These are phyloP conservation scores for Lepidium sativum DNA, from an alignment of 345 rosid species.

Conservation along the genomic window DNA sequence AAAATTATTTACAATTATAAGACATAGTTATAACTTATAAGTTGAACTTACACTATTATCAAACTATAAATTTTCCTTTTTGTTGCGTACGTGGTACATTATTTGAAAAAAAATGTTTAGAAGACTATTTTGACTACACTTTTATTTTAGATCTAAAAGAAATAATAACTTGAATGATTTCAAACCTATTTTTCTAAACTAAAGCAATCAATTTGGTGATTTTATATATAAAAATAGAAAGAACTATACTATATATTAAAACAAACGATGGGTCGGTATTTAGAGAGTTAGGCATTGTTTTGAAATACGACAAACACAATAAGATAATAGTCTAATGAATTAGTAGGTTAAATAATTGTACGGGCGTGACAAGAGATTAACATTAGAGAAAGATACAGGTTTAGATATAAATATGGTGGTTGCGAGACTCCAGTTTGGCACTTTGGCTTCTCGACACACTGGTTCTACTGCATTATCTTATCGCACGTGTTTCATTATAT, in stretches of 20 bases:
- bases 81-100: too few species aligned
- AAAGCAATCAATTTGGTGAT: too few species aligned
- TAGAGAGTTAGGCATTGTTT: not conserved
- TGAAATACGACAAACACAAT: not conserved
- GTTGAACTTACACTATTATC: too few species aligned
- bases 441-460: conserved; percentile 25
- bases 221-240: not conserved
- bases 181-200: too few species aligned
- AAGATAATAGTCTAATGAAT: not conserved
- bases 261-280: not conserved
- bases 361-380: conserved; percentile 24
- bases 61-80: too few species aligned
- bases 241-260: not conserved
- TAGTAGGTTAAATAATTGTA: conserved; percentile 22
- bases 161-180: too few species aligned
- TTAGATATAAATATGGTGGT: conserved; percentile 23
- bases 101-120: too few species aligned
- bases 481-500: conserved; percentile 30
- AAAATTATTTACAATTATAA: too few species aligned
- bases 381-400: conserved; percentile 13
- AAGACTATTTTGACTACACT: too few species aligned
- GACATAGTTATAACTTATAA: too few species aligned
- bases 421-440: conserved; percentile 24
- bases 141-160: too few species aligned
- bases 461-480: conserved; percentile 28